Evolutionary conservation across 2,329 filamentous ascomycete genomes (phyloP), one percentile per base, ranked within the genome.

Genomic region (Cladophialophora carrionii): DNA sequence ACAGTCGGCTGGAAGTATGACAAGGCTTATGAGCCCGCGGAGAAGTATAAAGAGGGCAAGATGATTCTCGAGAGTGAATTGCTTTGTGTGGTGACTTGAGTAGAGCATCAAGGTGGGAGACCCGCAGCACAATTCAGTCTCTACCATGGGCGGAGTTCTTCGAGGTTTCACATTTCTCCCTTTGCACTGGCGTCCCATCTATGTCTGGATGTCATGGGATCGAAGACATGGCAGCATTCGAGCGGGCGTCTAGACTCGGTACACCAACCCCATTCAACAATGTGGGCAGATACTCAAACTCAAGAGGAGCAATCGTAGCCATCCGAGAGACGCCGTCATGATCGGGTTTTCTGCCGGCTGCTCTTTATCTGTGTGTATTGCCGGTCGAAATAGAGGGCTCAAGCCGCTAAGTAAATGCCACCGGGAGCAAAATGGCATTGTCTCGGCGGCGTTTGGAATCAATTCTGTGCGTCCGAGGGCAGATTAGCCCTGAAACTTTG

Each of bases 11-110:
- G 95, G 95, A 98, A 96, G 78, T 99, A 99, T 77, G 95, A 99
- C 79, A 96, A 96, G 81, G 95, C 95, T 1, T 98, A 90, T 77
- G 95, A 99, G 81, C 79, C 82, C 37, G 88, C 85, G 70, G 94
- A 99, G 84, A 96, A 96, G 80, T 99, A 99, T 81, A 99, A 99
- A 82, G 95, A 99, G 83, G 93, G 92, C 62, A 99, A 98, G 81
- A 98, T 90, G 77, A 99, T 99, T 66, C 84, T 99, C 63, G 70
- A 72, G 57, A 68, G 62, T 4, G 70, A 71, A 43, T 54, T 72
- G 62, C 61, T 72, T 8, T 72, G 70, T 59, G 66, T 64, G 14
- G 69, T 72, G 29, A 67, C 62, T 41, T 72, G 62, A 70, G 52
- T 12, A 14, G n/a, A 26, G 29, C 10, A 7, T 10, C 26, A 29